phyloP scores from a whole-genome alignment of 805 yeast genomes.

The Tetrapisispora phaffii region DNA sequence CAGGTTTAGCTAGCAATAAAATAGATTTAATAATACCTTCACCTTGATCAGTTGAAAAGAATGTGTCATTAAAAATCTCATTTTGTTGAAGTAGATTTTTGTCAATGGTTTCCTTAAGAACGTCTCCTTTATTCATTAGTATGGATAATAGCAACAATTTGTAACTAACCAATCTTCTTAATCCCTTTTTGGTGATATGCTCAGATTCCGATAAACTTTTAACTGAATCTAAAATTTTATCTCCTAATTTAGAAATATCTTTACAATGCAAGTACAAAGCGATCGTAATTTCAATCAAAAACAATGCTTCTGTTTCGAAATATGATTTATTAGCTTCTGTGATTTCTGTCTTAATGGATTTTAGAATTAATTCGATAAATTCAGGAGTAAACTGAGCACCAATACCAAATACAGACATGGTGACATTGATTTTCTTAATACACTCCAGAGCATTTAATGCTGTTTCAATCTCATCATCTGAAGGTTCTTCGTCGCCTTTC shows the following conservation, averaged over 20 bases:
- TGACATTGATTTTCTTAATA: conserved; percentile 56
- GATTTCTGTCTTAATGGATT: conserved; percentile 29
- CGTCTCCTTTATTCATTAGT: conserved; percentile 15
- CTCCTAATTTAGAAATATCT: conserved; percentile 26
- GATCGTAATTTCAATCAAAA: conserved; percentile 36
- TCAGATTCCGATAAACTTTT: conserved; percentile 10
- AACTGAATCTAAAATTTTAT: conserved; percentile 15
- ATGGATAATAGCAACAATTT: conserved; percentile 21
- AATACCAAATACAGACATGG: conserved; percentile 44
- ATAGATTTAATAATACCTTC: conserved; percentile 36
- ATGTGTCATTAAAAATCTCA: conserved; percentile 26
- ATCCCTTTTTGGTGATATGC: conserved; percentile 19
- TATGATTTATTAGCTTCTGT: conserved; percentile 28
- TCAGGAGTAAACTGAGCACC: conserved; percentile 24
- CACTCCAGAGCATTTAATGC: conserved; percentile 80
- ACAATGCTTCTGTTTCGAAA: conserved; percentile 40
- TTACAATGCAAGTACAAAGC: conserved; percentile 23
- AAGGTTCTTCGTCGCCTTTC: conserved; percentile 92
- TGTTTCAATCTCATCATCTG: conserved; percentile 83
- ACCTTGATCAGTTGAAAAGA: conserved; percentile 36
- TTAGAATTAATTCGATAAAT: conserved; percentile 30
- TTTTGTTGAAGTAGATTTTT: conserved; percentile 26
- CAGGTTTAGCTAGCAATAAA: conserved; percentile 27
- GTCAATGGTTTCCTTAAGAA: conserved; percentile 18
- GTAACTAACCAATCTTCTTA: conserved; percentile 34